Evolutionary conservation across 148 eudicot species (phyloP), one percentile per base, ranked within the genome.

Genomic region (Persicaria maculosa): DNA sequence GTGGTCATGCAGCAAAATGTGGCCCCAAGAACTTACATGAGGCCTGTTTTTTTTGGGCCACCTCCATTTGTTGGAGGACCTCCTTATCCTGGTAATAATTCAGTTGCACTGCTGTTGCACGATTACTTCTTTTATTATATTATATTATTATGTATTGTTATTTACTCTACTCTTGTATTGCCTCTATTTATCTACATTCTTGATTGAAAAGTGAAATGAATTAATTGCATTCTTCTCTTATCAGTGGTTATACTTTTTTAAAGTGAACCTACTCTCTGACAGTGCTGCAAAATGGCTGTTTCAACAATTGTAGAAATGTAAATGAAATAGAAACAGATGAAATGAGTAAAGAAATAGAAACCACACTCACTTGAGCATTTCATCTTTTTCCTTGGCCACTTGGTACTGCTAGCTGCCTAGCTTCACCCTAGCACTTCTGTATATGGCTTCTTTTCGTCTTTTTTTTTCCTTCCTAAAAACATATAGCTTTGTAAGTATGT

Each of bases 21-120:
- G 79, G 91, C 87, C 53, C 84, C 88, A 6, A 79, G 88, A 79
- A 77, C 81, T 78, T 83, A 82, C 64, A 64, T 83, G 40, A 83
- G 89, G 82, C 88, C 85, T 73, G 85, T 85, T 10, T 81, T 75
- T 82, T 54, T 80, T 45, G 83, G 80, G 74, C 83, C 83, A 59
- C 74, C 80, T 55, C 83, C 84, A 2, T 84, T 80, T 72, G 73
- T 85, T 73, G 85, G 78, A 57, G 88, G 85, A 44, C 76, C 87
- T 40, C 78, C 78, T 45, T 82, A 76, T 72, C 83, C 85, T 31
- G 91, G 91, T 88, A 88, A 74, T 73, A 68, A 53, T 62, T 43
- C 74, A 11, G 0, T 3, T 4, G 70, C 70, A 65, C 9, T 65
- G 70, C 19, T 36, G 46, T 36, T 65, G 8, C 70, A 65, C 15